phyloP scores from a whole-genome alignment of 768 basidiomycete genomes.

The Leccinum uliginosum region DNA sequence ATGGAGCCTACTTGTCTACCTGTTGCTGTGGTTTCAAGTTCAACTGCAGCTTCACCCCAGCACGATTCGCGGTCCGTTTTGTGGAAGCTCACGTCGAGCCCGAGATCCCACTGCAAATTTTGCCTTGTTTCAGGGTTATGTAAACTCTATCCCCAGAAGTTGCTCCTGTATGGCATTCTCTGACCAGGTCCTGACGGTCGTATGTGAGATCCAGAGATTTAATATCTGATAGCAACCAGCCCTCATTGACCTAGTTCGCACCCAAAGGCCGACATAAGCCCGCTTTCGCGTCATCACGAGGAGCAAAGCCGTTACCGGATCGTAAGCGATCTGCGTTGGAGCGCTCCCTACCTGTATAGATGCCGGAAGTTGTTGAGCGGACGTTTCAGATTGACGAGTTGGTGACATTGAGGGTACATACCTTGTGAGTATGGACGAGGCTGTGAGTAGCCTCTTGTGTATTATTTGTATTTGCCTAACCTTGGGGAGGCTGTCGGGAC shows the following conservation, averaged over 20 bases:
- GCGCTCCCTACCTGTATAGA: background rate
- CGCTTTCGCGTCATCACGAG: background rate
- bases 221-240: background rate
- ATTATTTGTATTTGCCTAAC: conserved; percentile 22
- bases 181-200: background rate
- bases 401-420: background rate
- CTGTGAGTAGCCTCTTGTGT: conserved; percentile 13
- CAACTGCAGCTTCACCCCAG: background rate
- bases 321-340: background rate
- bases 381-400: background rate
- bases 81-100: background rate
- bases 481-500: conserved; percentile 1
- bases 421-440: background rate
- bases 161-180: background rate
- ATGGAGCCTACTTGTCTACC: background rate
- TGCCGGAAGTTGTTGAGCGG: background rate
- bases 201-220: background rate
- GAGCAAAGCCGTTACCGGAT: too few relatives aligned
- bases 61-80: too few relatives aligned
- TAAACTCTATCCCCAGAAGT: background rate
- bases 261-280: conserved; percentile 13
- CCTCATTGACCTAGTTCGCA: conserved; percentile 1
- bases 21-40: background rate
- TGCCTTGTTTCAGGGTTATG: background rate
- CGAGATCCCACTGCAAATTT: background rate